A percentile compares a stretch with the other conserved stretches of the same genome.
These are phyloP conservation scores for Phytophthora chlamydospora DNA, from an alignment of 352 stramenopile species.

Conservation along the genomic window DNA sequence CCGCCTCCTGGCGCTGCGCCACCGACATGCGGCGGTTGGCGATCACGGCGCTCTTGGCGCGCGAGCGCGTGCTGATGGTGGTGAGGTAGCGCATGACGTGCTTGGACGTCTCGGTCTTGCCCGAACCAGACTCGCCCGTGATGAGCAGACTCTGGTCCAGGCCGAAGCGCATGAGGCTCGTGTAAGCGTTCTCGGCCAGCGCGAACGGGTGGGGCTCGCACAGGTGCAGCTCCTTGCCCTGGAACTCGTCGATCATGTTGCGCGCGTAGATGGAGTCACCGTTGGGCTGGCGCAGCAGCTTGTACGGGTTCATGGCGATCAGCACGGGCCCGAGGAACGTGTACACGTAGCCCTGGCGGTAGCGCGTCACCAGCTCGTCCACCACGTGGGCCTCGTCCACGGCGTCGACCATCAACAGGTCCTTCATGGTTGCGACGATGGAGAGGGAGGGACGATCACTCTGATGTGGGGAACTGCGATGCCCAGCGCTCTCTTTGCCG, in stretches of 20 bases:
- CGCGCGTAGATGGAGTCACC: conserved; percentile 79
- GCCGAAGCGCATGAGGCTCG: conserved; percentile 88
- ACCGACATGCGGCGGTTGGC: conserved; percentile 82
- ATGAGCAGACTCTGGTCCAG: conserved; percentile 88
- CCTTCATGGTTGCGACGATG: conserved; percentile 42
- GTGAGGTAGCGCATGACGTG: conserved; percentile 96
- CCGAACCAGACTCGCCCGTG: conserved; percentile 86
- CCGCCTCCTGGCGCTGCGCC: conserved; percentile 71
- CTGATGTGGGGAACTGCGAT: conserved; percentile 3
- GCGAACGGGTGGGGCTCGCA: conserved; percentile 87
- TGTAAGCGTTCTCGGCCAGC: conserved; percentile 88
- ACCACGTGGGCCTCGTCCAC: conserved; percentile 81
- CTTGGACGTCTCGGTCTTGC: conserved; percentile 97
- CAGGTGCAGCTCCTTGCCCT: conserved; percentile 82
- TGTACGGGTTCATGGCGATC: conserved; percentile 92
- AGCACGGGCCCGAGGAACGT: conserved; percentile 92
- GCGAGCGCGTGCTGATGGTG: conserved; percentile 74
- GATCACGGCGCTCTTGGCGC: conserved; percentile 73
- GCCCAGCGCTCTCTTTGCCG: conserved; percentile 35
- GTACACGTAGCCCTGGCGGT: conserved; percentile 87
- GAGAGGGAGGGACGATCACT: conserved; percentile 25
- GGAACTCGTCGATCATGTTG: conserved; percentile 82
- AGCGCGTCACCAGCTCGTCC: conserved; percentile 79
- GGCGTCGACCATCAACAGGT: conserved; percentile 82
- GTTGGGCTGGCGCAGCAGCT: conserved; percentile 70